Evolutionary conservation across 2,329 filamentous ascomycete species (phyloP), one percentile per base, ranked within the genome.

Genomic region (Aspergillus aculeatinus): DNA sequence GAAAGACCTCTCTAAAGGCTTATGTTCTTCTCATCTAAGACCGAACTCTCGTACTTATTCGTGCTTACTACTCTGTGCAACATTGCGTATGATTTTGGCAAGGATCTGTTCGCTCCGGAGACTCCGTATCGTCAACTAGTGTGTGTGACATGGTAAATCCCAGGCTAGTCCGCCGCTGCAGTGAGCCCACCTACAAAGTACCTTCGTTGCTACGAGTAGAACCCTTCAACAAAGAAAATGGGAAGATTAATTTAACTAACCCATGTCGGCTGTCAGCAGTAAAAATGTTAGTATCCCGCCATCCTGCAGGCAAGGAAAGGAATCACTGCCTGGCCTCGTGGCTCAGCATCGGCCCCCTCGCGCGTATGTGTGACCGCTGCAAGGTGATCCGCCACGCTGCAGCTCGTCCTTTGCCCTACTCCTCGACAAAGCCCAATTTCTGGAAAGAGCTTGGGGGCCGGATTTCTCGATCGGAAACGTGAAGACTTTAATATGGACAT

Each of bases 331-430:
- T 44, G 39, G 39, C 39, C 39, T 44, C 39, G 39, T 44, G 39
- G 39, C 39, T 44, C 39, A 44, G 39, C 39, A 33, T 55, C 44
- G 11, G 27, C 53, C 53, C 53, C 51, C 35, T 44, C 39, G 23
- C 53, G 27, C 39, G 42, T 55, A 35, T 11, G 48, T 55, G 53
- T 55, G 53, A 55, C 53, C 25, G 31, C 53, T 48, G 31, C 53
- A 55, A 48, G 42, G 42, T 33, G 47, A 47, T 48, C 42, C 35
- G 47, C 42, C 53, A 48, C 42, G 42, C 53, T 47, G 42, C 53
- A 55, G 27, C 42, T 44, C 48, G 33, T 42, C 44, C n/a, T 55
- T 55, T 55, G 53, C 25, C 39, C 39, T 44, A 44, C 39, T 44
- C 39, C 14, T 16, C 16, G 39, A 44, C 16, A 19, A 44, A 44